Evolutionary conservation across 2,329 filamentous ascomycete genomes (phyloP).

Genomic region (Alternaria sp.): DNA sequence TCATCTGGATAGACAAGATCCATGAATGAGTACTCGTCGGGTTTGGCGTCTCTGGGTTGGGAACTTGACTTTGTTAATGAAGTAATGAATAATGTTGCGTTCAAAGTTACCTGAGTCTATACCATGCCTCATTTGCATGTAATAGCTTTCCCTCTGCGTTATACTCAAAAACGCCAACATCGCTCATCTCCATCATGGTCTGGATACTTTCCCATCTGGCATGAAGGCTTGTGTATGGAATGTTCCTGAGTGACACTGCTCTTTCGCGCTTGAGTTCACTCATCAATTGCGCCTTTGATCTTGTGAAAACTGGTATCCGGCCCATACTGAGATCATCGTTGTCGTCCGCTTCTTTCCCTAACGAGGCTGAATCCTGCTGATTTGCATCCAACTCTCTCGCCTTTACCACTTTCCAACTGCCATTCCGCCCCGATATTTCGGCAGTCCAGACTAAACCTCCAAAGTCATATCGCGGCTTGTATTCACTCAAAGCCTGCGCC

Average conservation of each 20-base stretch:
- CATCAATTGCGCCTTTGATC: slow-evolving; percentile 18
- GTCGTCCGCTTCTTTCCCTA: slow-evolving; percentile 5
- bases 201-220: slow-evolving; percentile 40
- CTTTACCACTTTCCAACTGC: slow-evolving; percentile 30
- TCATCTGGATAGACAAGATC: slow-evolving; percentile 42
- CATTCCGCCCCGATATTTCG: slow-evolving; percentile 21
- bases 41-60: slow-evolving; percentile 30
- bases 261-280: slow-evolving; percentile 13
- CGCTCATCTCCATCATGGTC: slow-evolving; percentile 48
- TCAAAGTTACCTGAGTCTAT: slow-evolving; percentile 29
- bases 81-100: neutral
- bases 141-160: slow-evolving; percentile 34
- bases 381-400: slow-evolving; percentile 5
- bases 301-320: slow-evolving; percentile 10
- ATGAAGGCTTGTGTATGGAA: slow-evolving; percentile 26
- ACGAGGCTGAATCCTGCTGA: neutral
- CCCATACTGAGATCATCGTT: neutral
- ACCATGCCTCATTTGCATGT: slow-evolving; percentile 45
- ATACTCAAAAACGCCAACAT: slow-evolving; percentile 48
- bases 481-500: slow-evolving; percentile 32
- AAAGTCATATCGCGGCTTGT: slow-evolving; percentile 26
- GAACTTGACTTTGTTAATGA: slow-evolving; percentile 23
- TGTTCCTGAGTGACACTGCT: neutral
- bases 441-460: slow-evolving; percentile 28
- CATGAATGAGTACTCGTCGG: slow-evolving; percentile 42